Evolutionary conservation across 176 grass and related monocot genomes (phyloP).

Genomic region (Musa schizocarpa): DNA sequence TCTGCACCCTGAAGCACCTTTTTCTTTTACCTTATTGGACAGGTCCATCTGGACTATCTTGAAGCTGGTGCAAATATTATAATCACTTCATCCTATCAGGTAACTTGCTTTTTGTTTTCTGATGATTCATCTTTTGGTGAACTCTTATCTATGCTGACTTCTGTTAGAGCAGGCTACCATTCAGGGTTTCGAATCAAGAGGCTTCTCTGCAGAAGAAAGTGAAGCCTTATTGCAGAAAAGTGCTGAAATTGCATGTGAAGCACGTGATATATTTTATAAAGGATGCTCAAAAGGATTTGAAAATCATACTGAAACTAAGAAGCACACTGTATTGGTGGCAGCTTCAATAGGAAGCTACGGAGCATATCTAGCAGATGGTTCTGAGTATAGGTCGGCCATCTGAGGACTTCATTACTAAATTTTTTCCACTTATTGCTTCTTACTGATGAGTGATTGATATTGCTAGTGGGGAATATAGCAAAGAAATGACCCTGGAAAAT

Average conservation of each 20-base stretch:
- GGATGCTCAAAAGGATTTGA: constrained; percentile 16
- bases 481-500: constrained; percentile 47
- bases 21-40: constrained; percentile 5
- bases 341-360: constrained; percentile 93
- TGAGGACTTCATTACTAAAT: not conserved
- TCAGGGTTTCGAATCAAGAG: constrained; percentile 76
- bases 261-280: constrained; percentile 53
- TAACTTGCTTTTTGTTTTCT: constrained; percentile 10
- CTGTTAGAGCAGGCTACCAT: constrained; percentile 56
- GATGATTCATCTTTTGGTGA: not conserved
- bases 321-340: constrained; percentile 60
- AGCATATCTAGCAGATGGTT: constrained; percentile 95
- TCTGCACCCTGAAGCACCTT: not conserved
- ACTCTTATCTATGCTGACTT: not conserved
- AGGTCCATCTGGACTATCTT: constrained; percentile 95
- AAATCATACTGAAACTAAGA: not conserved
- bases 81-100: constrained; percentile 94
- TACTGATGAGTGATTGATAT: not conserved
- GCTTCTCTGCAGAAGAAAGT: constrained; percentile 59
- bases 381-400: constrained; percentile 67
- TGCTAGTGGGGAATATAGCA: constrained; percentile 67
- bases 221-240: constrained; percentile 62
- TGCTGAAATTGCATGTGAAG: constrained; percentile 76
- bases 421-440: not conserved
- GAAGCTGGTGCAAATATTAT: constrained; percentile 81